Evolutionary conservation across 495 filamentous ascomycete species (phyloP).

Genomic region (Coniosporium apollinis): DNA sequence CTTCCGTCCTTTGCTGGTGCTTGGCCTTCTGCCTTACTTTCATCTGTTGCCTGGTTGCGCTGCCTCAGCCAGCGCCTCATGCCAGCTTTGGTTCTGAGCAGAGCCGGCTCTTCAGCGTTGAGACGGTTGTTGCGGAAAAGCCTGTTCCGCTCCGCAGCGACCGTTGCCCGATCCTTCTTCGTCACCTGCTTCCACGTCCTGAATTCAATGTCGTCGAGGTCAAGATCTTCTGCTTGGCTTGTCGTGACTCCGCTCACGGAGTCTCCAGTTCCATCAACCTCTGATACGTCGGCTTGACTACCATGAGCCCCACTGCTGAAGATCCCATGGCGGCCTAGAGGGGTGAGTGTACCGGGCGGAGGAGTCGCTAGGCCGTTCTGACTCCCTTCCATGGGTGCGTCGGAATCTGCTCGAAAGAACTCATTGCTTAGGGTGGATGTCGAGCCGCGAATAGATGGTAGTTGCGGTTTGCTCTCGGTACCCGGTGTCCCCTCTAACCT

Average conservation of each 20-base stretch:
- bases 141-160: conserved; percentile 63
- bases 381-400: conserved; percentile 47
- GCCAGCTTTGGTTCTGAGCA: conserved; percentile 59
- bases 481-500: conserved; percentile 55
- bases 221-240: conserved; percentile 31
- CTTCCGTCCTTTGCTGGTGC: conserved; percentile 25
- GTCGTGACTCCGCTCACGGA: conserved; percentile 41
- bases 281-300: conserved; percentile 65
- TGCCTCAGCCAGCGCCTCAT: conserved; percentile 69
- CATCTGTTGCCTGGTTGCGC: conserved; percentile 42
- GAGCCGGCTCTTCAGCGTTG: conserved; percentile 72
- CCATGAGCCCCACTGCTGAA: conserved; percentile 34
- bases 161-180: conserved; percentile 82
- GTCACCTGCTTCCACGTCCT: conserved; percentile 98
- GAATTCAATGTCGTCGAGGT: conserved; percentile 73
- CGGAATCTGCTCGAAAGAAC: conserved; percentile 43
- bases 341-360: conserved; percentile 59
- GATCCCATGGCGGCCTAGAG: conserved; percentile 53
- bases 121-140: conserved; percentile 73
- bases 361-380: conserved; percentile 74
- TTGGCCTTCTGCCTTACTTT: conserved; percentile 23
- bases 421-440: conserved; percentile 29
- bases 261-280: conserved; percentile 50
- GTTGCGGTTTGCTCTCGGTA: conserved; percentile 41
- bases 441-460: conserved; percentile 32